phyloP scores from a whole-genome alignment of 2,329 filamentous ascomycete species.

The Diplodia scrobiculata region DNA sequence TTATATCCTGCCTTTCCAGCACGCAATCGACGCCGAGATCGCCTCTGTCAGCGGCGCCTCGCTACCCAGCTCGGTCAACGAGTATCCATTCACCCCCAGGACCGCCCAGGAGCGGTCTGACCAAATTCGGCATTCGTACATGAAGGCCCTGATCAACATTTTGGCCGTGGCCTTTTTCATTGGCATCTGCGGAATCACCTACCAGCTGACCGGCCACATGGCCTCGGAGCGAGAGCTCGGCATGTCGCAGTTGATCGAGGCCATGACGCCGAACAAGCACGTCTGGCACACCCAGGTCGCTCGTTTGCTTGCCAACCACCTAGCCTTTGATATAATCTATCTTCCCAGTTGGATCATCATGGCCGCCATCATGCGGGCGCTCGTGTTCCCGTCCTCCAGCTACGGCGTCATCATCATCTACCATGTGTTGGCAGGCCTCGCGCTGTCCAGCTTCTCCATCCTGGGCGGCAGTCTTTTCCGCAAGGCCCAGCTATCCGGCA shows the following conservation, averaged over 20 bases:
- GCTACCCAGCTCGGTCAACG: constrained; percentile 49
- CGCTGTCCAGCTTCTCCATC: constrained; percentile 77
- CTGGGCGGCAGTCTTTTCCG: constrained; percentile 82
- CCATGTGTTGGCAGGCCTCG: constrained; percentile 73
- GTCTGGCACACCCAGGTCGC: constrained; percentile 77
- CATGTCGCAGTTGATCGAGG: constrained; percentile 85
- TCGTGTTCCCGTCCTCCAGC: constrained; percentile 55
- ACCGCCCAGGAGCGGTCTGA: constrained; percentile 68
- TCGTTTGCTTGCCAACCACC: constrained; percentile 75
- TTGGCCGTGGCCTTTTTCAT: constrained; percentile 78
- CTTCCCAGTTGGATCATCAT: constrained; percentile 80
- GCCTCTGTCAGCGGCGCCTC: constrained; percentile 55
- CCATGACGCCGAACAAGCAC: constrained; percentile 79
- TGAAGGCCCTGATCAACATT: constrained; percentile 72
- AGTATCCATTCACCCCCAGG: constrained; percentile 75
- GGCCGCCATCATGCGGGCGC: constrained; percentile 65
- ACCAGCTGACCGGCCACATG: constrained; percentile 83
- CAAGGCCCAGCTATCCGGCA: constrained; percentile 84
- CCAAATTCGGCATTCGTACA: constrained; percentile 68
- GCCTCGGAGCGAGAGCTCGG: constrained; percentile 83
- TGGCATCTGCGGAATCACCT: constrained; percentile 77
- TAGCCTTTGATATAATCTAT: constrained; percentile 79
- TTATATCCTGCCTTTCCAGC: constrained; percentile 77
- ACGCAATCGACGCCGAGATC: constrained; percentile 75
- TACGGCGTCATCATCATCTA: constrained; percentile 56